Percentiles rank a stretch among this genome's conserved stretches.
Conservation (phyloP, 1,139 yeast species). For the Yamadazyma pseudoaaseri region DNA sequence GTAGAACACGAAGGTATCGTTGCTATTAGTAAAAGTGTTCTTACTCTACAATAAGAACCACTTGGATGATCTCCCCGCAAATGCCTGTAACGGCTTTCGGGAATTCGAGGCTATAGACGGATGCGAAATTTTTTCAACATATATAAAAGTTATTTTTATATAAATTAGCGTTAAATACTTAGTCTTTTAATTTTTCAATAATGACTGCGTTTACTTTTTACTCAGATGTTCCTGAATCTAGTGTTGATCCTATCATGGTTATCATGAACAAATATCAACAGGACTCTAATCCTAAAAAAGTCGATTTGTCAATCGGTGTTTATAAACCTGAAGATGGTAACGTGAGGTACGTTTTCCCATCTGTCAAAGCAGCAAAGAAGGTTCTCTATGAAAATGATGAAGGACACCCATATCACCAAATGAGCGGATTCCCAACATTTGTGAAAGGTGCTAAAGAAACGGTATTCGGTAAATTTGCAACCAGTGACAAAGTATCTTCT, state of each 20-base stretch:
- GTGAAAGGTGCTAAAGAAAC: slow-evolving; percentile 33
- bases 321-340: slow-evolving; percentile 40
- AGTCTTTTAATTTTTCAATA: no score
- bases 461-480: slow-evolving; percentile 31
- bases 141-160: no score
- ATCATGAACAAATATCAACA: slow-evolving; percentile 25
- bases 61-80: background rate
- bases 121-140: slow-evolving; percentile 7
- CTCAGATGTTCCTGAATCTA: slow-evolving; percentile 23
- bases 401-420: slow-evolving; percentile 44
- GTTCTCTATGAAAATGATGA: slow-evolving; percentile 33
- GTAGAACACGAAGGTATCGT: slow-evolving; percentile 6
- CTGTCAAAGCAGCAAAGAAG: slow-evolving; percentile 36
- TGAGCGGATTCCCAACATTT: slow-evolving; percentile 43
- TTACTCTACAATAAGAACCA: slow-evolving; percentile 4
- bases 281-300: slow-evolving; percentile 31
- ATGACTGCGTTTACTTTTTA: slow-evolving; percentile 29
- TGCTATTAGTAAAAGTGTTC: slow-evolving; percentile 6
- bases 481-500: slow-evolving; percentile 31
- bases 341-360: slow-evolving; percentile 34
- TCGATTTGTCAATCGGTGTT: slow-evolving; percentile 45
- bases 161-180: no score
- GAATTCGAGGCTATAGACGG: slow-evolving; percentile 7
- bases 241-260: slow-evolving; percentile 39
- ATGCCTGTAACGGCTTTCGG: slow-evolving; percentile 6